phyloP scores from a whole-genome alignment of 2,329 filamentous ascomycete genomes.

The Calonectria pseudoturangicola region DNA sequence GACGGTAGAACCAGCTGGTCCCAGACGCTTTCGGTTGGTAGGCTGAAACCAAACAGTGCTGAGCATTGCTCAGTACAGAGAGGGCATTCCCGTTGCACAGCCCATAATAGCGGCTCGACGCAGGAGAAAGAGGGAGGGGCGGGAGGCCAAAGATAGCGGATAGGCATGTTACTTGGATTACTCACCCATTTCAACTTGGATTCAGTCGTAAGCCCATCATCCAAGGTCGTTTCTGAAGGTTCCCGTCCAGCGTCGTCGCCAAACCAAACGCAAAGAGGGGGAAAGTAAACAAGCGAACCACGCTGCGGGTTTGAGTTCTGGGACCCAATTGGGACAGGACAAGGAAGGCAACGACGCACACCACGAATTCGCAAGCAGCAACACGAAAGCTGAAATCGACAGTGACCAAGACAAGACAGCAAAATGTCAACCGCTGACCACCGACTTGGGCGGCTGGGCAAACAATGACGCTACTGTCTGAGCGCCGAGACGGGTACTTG shows the following conservation, averaged over 20 bases:
- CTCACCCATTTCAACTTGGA: conserved; percentile 61
- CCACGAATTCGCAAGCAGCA: conserved; percentile 16
- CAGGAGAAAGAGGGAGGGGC: conserved; percentile 48
- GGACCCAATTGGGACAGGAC: conserved; percentile 16
- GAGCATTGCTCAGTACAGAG: conserved; percentile 38
- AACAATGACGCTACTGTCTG: conserved; percentile 43
- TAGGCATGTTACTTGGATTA: conserved; percentile 51
- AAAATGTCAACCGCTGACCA: conserved; percentile 4
- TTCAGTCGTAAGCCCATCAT: conserved; percentile 58
- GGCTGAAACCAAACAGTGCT: conserved; percentile 23
- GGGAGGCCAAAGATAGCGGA: conserved; percentile 42
- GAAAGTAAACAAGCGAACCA: conserved; percentile 31
- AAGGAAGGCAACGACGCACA: conserved; percentile 32
- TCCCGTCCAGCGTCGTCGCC: conserved; percentile 46
- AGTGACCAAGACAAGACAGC: conserved; percentile 11
- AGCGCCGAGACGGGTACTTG: conserved; percentile 36
- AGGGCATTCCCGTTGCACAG: conserved; percentile 53
- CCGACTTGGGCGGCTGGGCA: conserved; percentile 17
- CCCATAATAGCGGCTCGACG: conserved; percentile 34
- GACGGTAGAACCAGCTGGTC: conserved; percentile 11
- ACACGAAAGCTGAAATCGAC: conserved; percentile 5
- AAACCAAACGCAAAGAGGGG: conserved; percentile 27
- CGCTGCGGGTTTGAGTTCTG: conserved; percentile 20
- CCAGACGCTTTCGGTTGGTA: conserved; percentile 20
- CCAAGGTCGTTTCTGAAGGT: conserved; percentile 46